These are phyloP conservation scores for Amylocystis lapponica DNA, from an alignment of 768 basidiomycete species.

Conservation along the genomic window DNA sequence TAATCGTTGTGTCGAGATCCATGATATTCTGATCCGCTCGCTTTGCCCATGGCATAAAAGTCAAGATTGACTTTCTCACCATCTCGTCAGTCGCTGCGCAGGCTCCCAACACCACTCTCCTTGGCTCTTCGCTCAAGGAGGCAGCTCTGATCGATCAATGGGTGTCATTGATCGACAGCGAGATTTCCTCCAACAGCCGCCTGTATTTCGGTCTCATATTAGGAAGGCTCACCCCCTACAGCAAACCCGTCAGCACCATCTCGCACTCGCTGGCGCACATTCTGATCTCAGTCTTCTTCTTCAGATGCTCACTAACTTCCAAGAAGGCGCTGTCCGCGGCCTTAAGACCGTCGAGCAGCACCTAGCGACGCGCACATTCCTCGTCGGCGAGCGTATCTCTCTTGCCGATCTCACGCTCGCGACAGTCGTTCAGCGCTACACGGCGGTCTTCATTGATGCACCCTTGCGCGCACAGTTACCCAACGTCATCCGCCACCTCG, in stretches of 20 bases:
- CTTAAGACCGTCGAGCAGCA: constrained; percentile 68
- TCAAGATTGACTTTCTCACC: constrained; percentile 13
- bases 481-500: constrained; percentile 76
- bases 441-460: constrained; percentile 58
- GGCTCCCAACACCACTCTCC: constrained; percentile 72
- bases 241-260: constrained; percentile 61
- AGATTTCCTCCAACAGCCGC: constrained; percentile 40
- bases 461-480: constrained; percentile 58
- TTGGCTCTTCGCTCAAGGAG: constrained; percentile 61
- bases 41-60: background rate
- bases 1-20: constrained; percentile 39
- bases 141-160: constrained; percentile 82
- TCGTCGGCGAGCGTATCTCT: constrained; percentile 92
- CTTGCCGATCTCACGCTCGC: constrained; percentile 82
- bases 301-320: constrained; percentile 52
- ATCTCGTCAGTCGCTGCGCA: constrained; percentile 59
- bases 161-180: constrained; percentile 67
- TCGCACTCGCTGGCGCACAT: background rate
- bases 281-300: constrained; percentile 3
- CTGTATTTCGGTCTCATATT: constrained; percentile 38
- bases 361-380: constrained; percentile 77
- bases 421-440: constrained; percentile 47
- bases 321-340: constrained; percentile 49
- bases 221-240: constrained; percentile 58
- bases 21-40: constrained; percentile 26